Evolutionary conservation across 768 basidiomycete species (phyloP), one percentile per base, ranked within the genome.

Genomic region (Tricholoma furcatifolium): DNA sequence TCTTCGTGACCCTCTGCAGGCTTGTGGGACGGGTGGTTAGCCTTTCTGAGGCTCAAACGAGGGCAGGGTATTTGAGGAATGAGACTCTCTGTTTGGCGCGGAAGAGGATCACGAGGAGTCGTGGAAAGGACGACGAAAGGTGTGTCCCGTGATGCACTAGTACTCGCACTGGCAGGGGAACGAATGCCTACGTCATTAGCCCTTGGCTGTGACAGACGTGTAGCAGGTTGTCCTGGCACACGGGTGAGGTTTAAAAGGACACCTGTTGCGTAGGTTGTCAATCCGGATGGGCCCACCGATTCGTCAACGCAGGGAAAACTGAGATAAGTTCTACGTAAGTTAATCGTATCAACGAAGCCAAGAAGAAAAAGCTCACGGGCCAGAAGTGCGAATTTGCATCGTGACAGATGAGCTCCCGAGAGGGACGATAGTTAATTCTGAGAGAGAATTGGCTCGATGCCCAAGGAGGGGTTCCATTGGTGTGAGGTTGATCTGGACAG

Each of bases 311-410:
- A 3, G 27, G 27, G 27, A 27, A 27, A n/a, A n/a, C n/a, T n/a
- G n/a, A n/a, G n/a, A n/a, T n/a, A n/a, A n/a, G n/a, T n/a, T n/a
- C n/a, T n/a, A n/a, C 27, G 27, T 27, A 7, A 27, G 43, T 44
- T 24, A 44, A 36, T 41, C n/a, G 42, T 21, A 20, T 31, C 21
- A 3, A 38, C 3, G 46, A 35, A 20, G n/a, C 24, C n/a, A 23
- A 4, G 32, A 2, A 14, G 11, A 34, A 4, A n/a, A 17, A 8
- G 34, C 54, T 41, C 30, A 51, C 54, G 17, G 30, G 9, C 40
- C 43, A 17, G 32, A 35, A n/a, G 47, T 55, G 12, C 49, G 48
- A 12, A 55, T 48, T 42, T 55, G 54, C 15, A 55, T 51, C 50
- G 47, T 55, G 2, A 55, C n/a, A 2, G 54, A 46, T 23, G 12